Evolutionary conservation across 192 early-diverging fungal species (phyloP), one percentile per base, ranked within the genome.

Genomic region (Chytriomyces hyalinus): DNA sequence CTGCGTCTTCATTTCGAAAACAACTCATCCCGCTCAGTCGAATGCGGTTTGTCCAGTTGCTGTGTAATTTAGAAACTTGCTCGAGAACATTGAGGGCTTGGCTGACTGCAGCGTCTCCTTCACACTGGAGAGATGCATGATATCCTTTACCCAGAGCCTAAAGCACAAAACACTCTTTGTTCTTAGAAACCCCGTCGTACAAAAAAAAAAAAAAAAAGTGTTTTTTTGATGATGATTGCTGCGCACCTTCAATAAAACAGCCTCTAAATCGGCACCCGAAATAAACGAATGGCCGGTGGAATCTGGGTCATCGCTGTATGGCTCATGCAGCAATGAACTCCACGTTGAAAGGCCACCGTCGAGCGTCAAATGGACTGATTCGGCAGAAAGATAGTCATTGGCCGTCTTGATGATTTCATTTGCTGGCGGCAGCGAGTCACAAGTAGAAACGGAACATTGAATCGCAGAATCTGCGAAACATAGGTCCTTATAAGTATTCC

Each of bases 261-360:
- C 4, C 4, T 36, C 36, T 36, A 36, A 36, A 36, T 36, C 36
- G 36, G 4, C 36, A 36, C 0, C 36, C 36, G 36, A 36, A 36
- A 36, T 36, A 4, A 36, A 36, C 36, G 36, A 36, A 36, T 90
- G 49, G 1, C 88, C 88, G 4, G 62, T 59, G 49, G 84, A 86
- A 5, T 28, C 67, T 13, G 84, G 77, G 24, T 85, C 71, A 76
- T 89, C 88, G 76, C 68, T 50, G 66, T 76, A 80, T 13, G 78
- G 67, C 62, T 77, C 80, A 49, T 70, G 49, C 73, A 81, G 67
- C 28, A 83, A 78, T 8, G 88, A 89, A 44, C 88, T 89, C 88
- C 88, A 90, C 49, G 80, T 81, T 17, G 89, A 89, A 15, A 90
- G 67, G 5, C 89, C 89, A 2, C 89, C 89, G 75, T 90, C 89